Evolutionary conservation across 345 rosid genomes (phyloP).

Genomic region (Euphorbia pulcherrima): DNA sequence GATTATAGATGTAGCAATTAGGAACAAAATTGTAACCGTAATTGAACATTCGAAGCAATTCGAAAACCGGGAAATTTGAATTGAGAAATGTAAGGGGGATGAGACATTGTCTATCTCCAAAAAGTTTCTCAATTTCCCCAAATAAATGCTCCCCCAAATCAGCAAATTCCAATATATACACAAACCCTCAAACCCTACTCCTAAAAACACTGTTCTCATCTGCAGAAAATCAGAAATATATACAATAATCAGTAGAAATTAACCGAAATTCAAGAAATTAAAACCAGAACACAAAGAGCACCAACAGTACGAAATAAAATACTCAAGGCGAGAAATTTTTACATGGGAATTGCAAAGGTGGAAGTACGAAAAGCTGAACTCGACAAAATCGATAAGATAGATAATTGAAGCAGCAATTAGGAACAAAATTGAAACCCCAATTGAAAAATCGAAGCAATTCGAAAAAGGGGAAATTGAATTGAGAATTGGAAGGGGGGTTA

Average conservation of each 20-base stretch:
- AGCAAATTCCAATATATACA: slow-evolving; percentile 20
- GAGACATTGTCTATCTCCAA: slow-evolving; percentile 24
- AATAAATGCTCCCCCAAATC: no score
- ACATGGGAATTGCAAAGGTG: neutral
- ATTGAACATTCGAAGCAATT: slow-evolving; percentile 2
- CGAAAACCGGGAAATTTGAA: slow-evolving; percentile 2
- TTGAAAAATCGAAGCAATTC: slow-evolving; percentile 2
- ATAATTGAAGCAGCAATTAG: neutral
- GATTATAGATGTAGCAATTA: slow-evolving; percentile 1
- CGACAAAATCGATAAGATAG: slow-evolving; percentile 1
- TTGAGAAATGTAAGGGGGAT: slow-evolving; percentile 4
- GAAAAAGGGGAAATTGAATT: slow-evolving; percentile 6
- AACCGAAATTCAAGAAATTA: neutral
- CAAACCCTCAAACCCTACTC: slow-evolving; percentile 28
- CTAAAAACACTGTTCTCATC: slow-evolving; percentile 11
- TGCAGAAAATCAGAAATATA: slow-evolving; percentile 14
- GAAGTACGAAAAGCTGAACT: neutral
- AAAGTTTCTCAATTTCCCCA: neutral
- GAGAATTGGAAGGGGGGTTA: slow-evolving; percentile 2
- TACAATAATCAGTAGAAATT: neutral
- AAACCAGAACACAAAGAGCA: neutral
- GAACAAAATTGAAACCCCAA: slow-evolving; percentile 8
- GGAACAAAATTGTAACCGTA: slow-evolving; percentile 1
- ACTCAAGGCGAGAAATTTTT: neutral
- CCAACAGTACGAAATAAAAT: neutral